These are phyloP conservation scores for Candida insectalens DNA, from an alignment of 805 yeast species.

Conservation along the genomic window DNA sequence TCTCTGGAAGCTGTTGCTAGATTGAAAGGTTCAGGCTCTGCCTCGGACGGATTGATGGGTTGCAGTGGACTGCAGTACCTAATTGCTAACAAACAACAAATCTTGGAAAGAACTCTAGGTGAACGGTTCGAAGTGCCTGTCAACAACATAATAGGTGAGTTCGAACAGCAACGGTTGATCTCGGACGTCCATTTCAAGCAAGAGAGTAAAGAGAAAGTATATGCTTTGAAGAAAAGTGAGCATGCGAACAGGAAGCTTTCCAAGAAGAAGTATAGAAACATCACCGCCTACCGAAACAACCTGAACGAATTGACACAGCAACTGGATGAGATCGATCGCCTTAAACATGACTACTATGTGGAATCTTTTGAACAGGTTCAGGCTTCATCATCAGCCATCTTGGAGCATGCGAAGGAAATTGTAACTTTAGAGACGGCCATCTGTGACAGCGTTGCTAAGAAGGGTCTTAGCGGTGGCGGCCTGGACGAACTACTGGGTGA, in stretches of 20 bases:
- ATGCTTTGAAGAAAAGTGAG: conserved; percentile 49
- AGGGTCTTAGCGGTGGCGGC: conserved; percentile 87
- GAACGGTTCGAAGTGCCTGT: conserved; percentile 49
- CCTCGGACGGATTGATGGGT: conserved; percentile 54
- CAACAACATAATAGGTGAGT: conserved; percentile 30
- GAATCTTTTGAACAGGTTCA: conserved; percentile 54
- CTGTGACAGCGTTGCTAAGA: conserved; percentile 69
- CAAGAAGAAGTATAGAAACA: conserved; percentile 50
- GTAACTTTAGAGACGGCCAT: conserved; percentile 76
- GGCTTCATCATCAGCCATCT: conserved; percentile 44
- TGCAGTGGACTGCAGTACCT: conserved; percentile 74
- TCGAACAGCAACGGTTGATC: conserved; percentile 31
- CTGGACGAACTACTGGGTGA: conserved; percentile 39
- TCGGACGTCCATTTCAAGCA: conserved; percentile 46
- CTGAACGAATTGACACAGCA: conserved; percentile 60
- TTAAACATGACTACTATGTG: conserved; percentile 68
- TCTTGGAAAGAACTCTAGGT: conserved; percentile 49
- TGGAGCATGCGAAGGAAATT: conserved; percentile 49
- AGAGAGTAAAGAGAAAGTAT: conserved; percentile 42
- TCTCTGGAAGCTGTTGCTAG: conserved; percentile 58
- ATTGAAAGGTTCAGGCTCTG: conserved; percentile 49
- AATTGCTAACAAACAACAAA: conserved; percentile 67
- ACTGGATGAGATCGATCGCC: conserved; percentile 67
- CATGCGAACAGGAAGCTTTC: conserved; percentile 48
- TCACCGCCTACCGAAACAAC: conserved; percentile 58